phyloP scores from a whole-genome alignment of 116 monocot species.

The Dioscorea cayenensis region DNA sequence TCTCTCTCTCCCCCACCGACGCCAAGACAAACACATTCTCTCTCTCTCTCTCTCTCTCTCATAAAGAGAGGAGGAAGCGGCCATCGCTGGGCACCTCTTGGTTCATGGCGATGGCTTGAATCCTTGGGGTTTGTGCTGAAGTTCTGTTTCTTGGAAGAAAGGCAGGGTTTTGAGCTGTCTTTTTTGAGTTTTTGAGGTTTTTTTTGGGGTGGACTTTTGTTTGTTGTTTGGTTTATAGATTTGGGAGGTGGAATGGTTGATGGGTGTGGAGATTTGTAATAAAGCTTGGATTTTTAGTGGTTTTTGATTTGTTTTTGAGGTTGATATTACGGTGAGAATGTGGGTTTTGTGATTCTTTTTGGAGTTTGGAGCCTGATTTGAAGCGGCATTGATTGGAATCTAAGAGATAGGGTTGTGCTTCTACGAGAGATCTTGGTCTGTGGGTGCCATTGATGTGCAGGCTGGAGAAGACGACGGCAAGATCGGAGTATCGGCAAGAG shows the following conservation, averaged over 20 bases:
- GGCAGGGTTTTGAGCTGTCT: too few species aligned
- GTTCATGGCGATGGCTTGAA: background rate
- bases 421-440: background rate
- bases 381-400: background rate
- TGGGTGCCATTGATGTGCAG: conserved; percentile 18
- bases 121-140: background rate
- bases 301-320: background rate
- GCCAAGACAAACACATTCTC: background rate
- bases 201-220: too few species aligned
- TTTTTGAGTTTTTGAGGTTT: too few species aligned
- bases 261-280: too few species aligned
- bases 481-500: conserved; percentile 14
- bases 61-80: background rate
- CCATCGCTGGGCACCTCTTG: background rate
- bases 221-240: too few species aligned
- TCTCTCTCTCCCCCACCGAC: background rate
- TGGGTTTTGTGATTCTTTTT: background rate
- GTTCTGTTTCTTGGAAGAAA: too few species aligned
- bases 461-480: conserved; percentile 9
- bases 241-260: too few species aligned
- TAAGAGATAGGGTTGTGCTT: background rate
- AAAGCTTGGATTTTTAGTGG: background rate
- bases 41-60: conserved; percentile 1
- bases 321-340: background rate
- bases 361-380: background rate